Evolutionary conservation across 2,329 filamentous ascomycete genomes (phyloP).

Genomic region (Claviceps quebecensis): DNA sequence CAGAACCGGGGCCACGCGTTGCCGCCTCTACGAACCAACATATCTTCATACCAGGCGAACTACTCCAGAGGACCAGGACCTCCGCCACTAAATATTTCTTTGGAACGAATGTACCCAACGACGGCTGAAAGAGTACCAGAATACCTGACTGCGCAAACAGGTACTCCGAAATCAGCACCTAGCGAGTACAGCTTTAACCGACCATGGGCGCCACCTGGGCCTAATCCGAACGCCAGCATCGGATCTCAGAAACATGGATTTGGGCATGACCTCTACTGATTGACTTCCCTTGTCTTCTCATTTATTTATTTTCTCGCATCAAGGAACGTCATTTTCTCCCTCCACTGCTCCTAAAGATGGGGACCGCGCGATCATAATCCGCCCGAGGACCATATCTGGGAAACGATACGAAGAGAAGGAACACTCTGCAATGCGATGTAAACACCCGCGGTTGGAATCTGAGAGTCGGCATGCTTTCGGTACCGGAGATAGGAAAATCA

Average conservation of each 20-base stretch:
- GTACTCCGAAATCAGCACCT: conserved; percentile 37
- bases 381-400: not conserved
- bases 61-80: conserved; percentile 41
- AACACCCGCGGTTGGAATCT: not conserved
- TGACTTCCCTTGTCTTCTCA: not conserved
- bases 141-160: conserved; percentile 40
- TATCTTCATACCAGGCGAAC: conserved; percentile 18
- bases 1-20: conserved; percentile 30
- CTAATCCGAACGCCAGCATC: not conserved
- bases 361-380: no score
- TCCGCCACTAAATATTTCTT: conserved; percentile 37
- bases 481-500: not conserved
- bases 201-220: conserved; percentile 20
- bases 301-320: not conserved
- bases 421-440: not conserved
- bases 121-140: conserved; percentile 24
- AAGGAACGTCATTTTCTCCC: no score
- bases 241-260: not conserved
- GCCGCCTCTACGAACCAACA: conserved; percentile 13
- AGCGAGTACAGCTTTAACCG: conserved; percentile 41
- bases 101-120: conserved; percentile 11
- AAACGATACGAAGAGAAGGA: not conserved
- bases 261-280: conserved; percentile 1
- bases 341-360: no score
- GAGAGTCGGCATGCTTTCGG: not conserved